Conservation (phyloP, 305 asterid species). For the Solanum hybrid region DNA sequence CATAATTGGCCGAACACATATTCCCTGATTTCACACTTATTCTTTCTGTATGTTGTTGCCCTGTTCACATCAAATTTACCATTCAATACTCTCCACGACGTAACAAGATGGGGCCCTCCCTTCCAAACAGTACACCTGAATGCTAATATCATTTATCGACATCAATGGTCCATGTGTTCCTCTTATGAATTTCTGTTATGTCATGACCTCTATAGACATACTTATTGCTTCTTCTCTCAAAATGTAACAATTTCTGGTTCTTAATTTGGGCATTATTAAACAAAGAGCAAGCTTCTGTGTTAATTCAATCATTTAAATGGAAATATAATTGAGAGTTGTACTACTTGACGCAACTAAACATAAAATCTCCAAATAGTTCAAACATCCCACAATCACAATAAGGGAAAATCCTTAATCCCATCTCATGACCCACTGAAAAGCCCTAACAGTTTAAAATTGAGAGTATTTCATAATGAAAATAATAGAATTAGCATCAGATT, state of each 20-base stretch:
- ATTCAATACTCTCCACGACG: neutral
- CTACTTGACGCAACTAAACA: neutral
- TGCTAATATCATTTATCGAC: neutral
- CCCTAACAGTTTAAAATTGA: neutral
- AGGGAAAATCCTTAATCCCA: neutral
- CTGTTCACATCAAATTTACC: neutral
- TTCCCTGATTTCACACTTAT: neutral
- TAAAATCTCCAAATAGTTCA: neutral
- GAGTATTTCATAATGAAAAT: neutral
- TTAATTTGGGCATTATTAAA: neutral
- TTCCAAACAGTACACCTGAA: neutral
- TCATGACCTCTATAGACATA: neutral
- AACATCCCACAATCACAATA: neutral
- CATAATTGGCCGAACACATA: neutral
- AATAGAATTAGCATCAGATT: neutral
- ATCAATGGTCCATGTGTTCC: neutral
- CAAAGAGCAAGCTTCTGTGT: neutral
- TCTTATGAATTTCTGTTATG: neutral
- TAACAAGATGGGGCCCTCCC: neutral
- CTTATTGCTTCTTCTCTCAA: neutral
- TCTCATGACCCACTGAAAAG: neutral
- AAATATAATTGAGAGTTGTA: neutral
- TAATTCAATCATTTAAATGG: neutral
- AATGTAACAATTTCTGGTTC: neutral
- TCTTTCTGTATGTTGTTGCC: neutral